Evolutionary conservation across 257 asterid species (phyloP), one percentile per base, ranked within the genome.

Genomic region (Gentiana straminea): DNA sequence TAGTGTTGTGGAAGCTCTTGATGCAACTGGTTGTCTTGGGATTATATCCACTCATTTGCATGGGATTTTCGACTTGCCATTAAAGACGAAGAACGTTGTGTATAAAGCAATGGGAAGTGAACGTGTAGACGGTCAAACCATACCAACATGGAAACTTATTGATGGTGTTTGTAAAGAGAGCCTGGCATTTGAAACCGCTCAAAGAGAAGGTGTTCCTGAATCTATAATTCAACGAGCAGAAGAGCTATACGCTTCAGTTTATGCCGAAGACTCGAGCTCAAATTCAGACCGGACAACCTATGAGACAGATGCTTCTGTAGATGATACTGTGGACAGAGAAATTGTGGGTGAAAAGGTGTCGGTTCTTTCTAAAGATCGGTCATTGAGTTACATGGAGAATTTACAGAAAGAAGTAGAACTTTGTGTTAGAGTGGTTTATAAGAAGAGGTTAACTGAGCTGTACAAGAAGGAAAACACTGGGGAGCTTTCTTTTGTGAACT

Each of bases 151-250:
- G 97, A 81, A 80, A 68, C 61, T 87, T 70, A 75, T 78, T 1
- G 95, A 87, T 6, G 98, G 98, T 44, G 69, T 85, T 48, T 92
- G 98, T 76, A 81, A 78, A 78, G 98, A 92, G 73, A 87, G 95
- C 72, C 93, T 92, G 52, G 98, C 98, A 48, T 92, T 88, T 70
- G 97, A 92, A 80, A 92, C 97, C 33, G 98, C 98, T 62, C 78
- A 55, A 60, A 80, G 94, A 55, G 98, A 92, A 73, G 98, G 98
- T 34, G 74, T 87, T 59, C 96, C 97, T 1, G 72, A 68, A 51
- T 65, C 77, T 48, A 57, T 91, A 44, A 85, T 91, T 65, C 71
- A 13, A 58, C 75, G 97, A 75, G 97, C 98, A 0, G 79, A 78
- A 69, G 93, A 83, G 58, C 55, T 91, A 63, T 91, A 87, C 58